Conservation (phyloP, 768 basidiomycete genomes). For the Lyophyllum decastes region DNA sequence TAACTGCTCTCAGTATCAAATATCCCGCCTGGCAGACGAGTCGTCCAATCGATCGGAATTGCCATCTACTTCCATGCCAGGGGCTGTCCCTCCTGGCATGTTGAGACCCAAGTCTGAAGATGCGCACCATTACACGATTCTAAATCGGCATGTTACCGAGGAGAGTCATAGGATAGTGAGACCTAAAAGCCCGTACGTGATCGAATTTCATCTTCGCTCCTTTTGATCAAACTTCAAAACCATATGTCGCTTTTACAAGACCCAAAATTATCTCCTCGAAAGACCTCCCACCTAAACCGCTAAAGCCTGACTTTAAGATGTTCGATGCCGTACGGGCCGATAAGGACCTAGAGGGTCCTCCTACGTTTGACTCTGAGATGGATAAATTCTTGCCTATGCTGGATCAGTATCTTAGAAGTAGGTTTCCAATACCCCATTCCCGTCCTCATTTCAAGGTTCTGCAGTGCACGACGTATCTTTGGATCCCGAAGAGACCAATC, state of each 20-base stretch:
- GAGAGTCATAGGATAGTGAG: constrained; percentile 22
- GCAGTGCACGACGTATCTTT: constrained; percentile 32
- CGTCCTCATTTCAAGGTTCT: neutral
- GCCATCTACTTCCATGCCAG: constrained; percentile 9
- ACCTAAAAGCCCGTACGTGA: constrained; percentile 42
- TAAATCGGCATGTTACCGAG: constrained; percentile 28
- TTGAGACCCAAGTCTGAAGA: constrained; percentile 31
- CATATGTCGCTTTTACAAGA: constrained; percentile 29
- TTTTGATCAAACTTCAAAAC: neutral
- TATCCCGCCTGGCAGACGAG: constrained; percentile 53
- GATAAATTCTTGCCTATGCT: constrained; percentile 78
- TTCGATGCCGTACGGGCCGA: constrained; percentile 66
- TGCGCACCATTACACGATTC: constrained; percentile 54
- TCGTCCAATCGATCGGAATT: constrained; percentile 22
- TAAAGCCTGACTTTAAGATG: constrained; percentile 55
- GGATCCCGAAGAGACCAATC: constrained; percentile 12
- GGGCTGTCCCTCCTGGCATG: constrained; percentile 17
- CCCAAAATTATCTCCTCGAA: constrained; percentile 58
- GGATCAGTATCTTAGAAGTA: constrained; percentile 72
- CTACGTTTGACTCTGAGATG: constrained; percentile 57
- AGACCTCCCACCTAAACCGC: constrained; percentile 37
- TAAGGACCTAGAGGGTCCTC: constrained; percentile 13
- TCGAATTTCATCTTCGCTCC: neutral
- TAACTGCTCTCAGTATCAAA: constrained; percentile 46
- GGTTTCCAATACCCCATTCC: constrained; percentile 17